These are phyloP conservation scores for Blumeriella jaapii DNA, from an alignment of 2,329 filamentous ascomycete species.

Conservation along the genomic window DNA sequence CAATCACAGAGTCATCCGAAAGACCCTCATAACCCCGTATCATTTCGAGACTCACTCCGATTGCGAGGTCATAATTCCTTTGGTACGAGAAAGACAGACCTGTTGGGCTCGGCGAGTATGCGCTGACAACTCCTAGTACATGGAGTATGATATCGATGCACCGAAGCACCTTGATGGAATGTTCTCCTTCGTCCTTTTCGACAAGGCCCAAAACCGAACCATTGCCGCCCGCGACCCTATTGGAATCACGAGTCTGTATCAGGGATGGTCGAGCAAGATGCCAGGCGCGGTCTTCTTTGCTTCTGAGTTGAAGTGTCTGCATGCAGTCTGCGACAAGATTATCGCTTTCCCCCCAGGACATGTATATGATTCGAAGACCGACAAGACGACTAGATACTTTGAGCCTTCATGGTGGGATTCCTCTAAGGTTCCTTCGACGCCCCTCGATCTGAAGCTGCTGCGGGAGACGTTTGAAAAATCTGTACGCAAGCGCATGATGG, in stretches of 20 bases:
- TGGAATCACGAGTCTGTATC: conserved; percentile 94
- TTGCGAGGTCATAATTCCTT: conserved; percentile 95
- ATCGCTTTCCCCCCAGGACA: conserved; percentile 90
- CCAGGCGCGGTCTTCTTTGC: conserved; percentile 88
- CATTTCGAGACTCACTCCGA: conserved; percentile 98
- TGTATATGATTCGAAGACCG: conserved; percentile 88
- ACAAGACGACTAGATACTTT: conserved; percentile 77
- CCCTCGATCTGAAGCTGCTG: conserved; percentile 73
- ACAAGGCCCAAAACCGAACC: conserved; percentile 85
- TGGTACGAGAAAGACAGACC: conserved; percentile 45
- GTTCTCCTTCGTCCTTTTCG: conserved; percentile 98
- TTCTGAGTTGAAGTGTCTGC: conserved; percentile 88
- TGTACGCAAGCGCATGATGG: conserved; percentile 95
- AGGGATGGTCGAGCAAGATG: conserved; percentile 77
- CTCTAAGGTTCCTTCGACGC: conserved; percentile 61
- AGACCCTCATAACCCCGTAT: conserved; percentile 71
- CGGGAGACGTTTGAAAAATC: conserved; percentile 77
- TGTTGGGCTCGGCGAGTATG: neutral
- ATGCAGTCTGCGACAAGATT: conserved; percentile 91
- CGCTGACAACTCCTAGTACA: conserved; percentile 48
- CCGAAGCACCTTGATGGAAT: conserved; percentile 94
- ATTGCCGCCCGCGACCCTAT: conserved; percentile 94
- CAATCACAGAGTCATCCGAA: conserved; percentile 94
- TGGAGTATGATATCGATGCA: conserved; percentile 83
- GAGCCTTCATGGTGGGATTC: conserved; percentile 89